Conservation (phyloP, 441 rosid species). For the Capsella rubella region DNA sequence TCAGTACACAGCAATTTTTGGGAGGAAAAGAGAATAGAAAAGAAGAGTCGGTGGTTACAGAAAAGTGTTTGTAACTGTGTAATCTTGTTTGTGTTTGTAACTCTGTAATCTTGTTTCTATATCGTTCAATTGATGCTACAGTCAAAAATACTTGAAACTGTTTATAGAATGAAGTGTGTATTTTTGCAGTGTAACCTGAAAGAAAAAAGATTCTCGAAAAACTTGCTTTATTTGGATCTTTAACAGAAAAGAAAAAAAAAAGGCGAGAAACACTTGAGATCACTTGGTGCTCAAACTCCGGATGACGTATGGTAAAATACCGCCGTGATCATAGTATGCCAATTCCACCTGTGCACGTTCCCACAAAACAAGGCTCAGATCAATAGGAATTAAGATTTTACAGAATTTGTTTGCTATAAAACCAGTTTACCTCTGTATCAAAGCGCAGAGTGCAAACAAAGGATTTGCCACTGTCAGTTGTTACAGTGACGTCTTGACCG, state of each 20-base stretch:
- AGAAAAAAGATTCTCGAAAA: slow-evolving; percentile 26
- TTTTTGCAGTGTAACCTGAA: slow-evolving; percentile 14
- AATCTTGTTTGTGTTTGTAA: neutral
- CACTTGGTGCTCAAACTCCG: slow-evolving; percentile 54
- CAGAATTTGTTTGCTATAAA: slow-evolving; percentile 1
- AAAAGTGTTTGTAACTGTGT: neutral
- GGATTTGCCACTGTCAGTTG: slow-evolving; percentile 58
- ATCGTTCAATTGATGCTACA: slow-evolving; percentile 2
- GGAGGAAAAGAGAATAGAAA: slow-evolving; percentile 3
- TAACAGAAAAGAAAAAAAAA: slow-evolving; percentile 11
- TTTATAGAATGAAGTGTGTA: slow-evolving; percentile 20
- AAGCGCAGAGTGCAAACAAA: slow-evolving; percentile 60
- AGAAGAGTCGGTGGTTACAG: neutral
- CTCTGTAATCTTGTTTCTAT: slow-evolving; percentile 7
- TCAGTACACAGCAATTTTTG: neutral
- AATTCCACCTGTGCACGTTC: slow-evolving; percentile 54
- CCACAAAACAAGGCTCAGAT: slow-evolving; percentile 7
- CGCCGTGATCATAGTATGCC: slow-evolving; percentile 67
- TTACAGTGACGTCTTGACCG: slow-evolving; percentile 57
- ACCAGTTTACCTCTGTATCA: slow-evolving; percentile 56
- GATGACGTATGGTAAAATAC: slow-evolving; percentile 62
- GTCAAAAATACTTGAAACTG: neutral
- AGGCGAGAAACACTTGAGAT: slow-evolving; percentile 29
- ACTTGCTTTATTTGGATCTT: slow-evolving; percentile 39
- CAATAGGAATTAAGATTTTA: slow-evolving; percentile 7